A percentile compares a stretch with the other conserved stretches of the same genome.
These are phyloP conservation scores for Aspergillus sclerotioniger DNA, from an alignment of 495 filamentous ascomycete species.

Conservation along the genomic window DNA sequence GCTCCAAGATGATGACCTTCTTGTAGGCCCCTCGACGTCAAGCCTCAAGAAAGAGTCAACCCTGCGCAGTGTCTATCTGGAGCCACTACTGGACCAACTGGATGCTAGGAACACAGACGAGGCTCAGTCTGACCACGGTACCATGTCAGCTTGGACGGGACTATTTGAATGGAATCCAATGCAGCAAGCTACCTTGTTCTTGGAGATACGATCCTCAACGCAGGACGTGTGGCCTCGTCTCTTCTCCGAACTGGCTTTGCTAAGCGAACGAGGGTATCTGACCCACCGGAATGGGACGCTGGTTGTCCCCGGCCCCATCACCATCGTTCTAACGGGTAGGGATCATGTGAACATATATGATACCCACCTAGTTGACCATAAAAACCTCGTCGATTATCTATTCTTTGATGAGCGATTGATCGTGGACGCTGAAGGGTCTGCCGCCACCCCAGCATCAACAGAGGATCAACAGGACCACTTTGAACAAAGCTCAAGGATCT, in stretches of 20 bases:
- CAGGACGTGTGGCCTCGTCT: slow-evolving; percentile 48
- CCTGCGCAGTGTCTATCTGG: slow-evolving; percentile 61
- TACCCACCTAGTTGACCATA: slow-evolving; percentile 22
- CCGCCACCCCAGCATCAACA: background rate
- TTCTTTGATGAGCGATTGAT: slow-evolving; percentile 55
- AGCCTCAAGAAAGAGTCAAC: slow-evolving; percentile 55
- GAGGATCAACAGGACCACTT: background rate
- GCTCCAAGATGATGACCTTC: slow-evolving; percentile 50
- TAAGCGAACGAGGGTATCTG: slow-evolving; percentile 58
- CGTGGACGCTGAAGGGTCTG: background rate
- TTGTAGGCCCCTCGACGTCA: slow-evolving; percentile 57
- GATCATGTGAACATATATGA: slow-evolving; percentile 52
- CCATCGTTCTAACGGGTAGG: slow-evolving; percentile 68
- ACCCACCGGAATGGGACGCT: slow-evolving; percentile 52
- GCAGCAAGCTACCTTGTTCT: slow-evolving; percentile 30
- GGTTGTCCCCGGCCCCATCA: slow-evolving; percentile 54
- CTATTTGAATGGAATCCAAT: slow-evolving; percentile 52
- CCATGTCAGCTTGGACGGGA: slow-evolving; percentile 28
- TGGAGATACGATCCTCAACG: slow-evolving; percentile 45
- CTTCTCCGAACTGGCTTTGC: slow-evolving; percentile 48
- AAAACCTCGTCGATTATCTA: slow-evolving; percentile 54
- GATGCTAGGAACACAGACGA: slow-evolving; percentile 48
- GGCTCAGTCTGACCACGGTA: background rate
- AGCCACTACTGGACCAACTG: slow-evolving; percentile 59
- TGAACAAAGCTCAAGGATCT: background rate